Base-by-base conservation (phyloP, 805 yeast genomes). In the Ogataea henricii region DNA sequence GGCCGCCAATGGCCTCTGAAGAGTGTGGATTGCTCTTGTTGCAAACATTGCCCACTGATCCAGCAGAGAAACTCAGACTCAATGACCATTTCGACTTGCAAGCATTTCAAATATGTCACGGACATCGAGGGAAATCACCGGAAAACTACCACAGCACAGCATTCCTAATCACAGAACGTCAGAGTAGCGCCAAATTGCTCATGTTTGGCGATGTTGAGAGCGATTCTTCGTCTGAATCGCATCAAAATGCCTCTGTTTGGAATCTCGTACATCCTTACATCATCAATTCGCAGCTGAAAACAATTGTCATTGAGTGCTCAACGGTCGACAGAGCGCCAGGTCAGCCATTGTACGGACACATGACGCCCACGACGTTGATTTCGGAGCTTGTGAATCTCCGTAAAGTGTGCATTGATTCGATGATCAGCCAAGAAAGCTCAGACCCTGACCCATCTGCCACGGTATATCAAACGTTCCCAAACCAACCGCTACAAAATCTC, bases 171-270 rank as follows among this genome's bases (percentile, higher is more conserved):
- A 62, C 69, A 13, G 58, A 57, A 20, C 35, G 29, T 4, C 22
- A 27, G 0, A 55, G 72, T 0, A 57, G 66, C 10, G 54, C 70
- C 7, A 68, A 71, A 18, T 41, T 89, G 2, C 63, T 89, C 7
- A 64, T 86, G 2, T 89, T 89, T 73, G 97, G 97, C 1, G 97
- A 90, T 62, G 79, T 88, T 29, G 96, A 90, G 61, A 76, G 85
- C 40, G 96, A 88, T 60, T 33, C 58, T 4, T 62, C 71, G 1
- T 78, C 87, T 8, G 55, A 64, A 6, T 49, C 63, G 22, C 55
- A 69, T 21, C 58, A 62, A 26, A 76, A 79, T 51, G 43, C 49
- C 7, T 43, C 50, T 1, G 74, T 88, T 3, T 89, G 96, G 96
- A 44, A 62, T 3, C 54, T 64, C 16, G 69, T 87, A 2, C 78